Percentiles rank a stretch among this genome's conserved stretches.
These are phyloP conservation scores for Trichoderma cornu-damae DNA, from an alignment of 2,329 filamentous ascomycete species.

Conservation along the genomic window DNA sequence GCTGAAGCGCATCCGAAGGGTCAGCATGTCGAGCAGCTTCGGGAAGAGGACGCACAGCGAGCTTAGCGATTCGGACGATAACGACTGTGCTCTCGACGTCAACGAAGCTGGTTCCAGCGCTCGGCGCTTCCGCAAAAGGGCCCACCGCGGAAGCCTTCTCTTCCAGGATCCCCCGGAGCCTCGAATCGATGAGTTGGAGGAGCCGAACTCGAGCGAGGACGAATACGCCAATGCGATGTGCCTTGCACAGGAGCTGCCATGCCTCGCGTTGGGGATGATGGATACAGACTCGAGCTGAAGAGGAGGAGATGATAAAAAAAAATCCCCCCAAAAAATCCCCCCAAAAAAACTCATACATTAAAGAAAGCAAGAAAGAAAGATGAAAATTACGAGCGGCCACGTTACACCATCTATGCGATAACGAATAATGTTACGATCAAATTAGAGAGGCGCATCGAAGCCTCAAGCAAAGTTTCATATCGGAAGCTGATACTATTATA, in stretches of 20 bases:
- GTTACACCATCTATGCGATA: slow-evolving; percentile 3
- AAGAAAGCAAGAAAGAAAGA: not conserved
- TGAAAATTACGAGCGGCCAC: not conserved
- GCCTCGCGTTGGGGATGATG: slow-evolving; percentile 48
- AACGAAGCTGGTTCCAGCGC: slow-evolving; percentile 44
- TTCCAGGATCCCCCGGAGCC: slow-evolving; percentile 47
- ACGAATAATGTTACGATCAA: slow-evolving; percentile 16
- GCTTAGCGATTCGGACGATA: slow-evolving; percentile 47
- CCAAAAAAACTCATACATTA: not conserved
- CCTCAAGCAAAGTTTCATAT: not conserved
- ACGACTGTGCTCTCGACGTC: slow-evolving; percentile 37
- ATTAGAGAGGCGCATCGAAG: slow-evolving; percentile 5
- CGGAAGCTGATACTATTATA: slow-evolving; percentile 2
- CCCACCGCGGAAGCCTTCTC: slow-evolving; percentile 44
- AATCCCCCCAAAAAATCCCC: not conserved
- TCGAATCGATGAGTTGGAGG: slow-evolving; percentile 50
- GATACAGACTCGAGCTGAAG: slow-evolving; percentile 39
- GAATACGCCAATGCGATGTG: slow-evolving; percentile 37
- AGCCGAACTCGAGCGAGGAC: slow-evolving; percentile 46
- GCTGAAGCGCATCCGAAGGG: slow-evolving; percentile 41
- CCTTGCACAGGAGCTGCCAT: slow-evolving; percentile 47
- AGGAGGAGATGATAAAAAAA: not conserved
- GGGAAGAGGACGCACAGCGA: slow-evolving; percentile 52
- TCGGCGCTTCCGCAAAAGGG: slow-evolving; percentile 43
- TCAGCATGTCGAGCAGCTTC: slow-evolving; percentile 50